Evolutionary conservation across 2,329 filamentous ascomycete species (phyloP).

Genomic region (Scedosporium boydii): DNA sequence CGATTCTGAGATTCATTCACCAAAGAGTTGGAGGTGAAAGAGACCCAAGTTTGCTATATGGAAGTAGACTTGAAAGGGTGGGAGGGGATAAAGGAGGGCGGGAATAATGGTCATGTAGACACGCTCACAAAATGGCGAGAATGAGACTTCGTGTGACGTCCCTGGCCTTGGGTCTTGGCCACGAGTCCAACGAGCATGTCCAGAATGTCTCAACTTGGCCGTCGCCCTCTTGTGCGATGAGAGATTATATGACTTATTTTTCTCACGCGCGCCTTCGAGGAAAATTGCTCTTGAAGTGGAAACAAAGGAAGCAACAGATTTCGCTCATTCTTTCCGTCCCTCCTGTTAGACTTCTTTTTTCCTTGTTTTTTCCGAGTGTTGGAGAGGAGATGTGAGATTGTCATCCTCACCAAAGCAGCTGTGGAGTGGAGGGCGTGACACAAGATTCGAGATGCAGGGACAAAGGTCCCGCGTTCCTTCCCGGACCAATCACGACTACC

Average conservation of each 20-base stretch:
- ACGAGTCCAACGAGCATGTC: neutral
- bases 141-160: slow-evolving; percentile 3
- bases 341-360: neutral
- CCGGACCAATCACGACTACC: too few relatives aligned
- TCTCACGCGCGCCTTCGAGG: neutral
- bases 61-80: neutral
- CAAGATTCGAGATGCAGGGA: neutral
- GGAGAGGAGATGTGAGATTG: too few relatives aligned
- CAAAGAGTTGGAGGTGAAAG: neutral
- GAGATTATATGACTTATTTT: neutral
- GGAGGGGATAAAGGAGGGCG: neutral
- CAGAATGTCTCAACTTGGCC: neutral
- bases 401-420: too few relatives aligned
- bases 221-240: neutral
- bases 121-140: slow-evolving; percentile 5
- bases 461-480: too few relatives aligned
- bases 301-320: neutral
- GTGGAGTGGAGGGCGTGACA: too few relatives aligned
- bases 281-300: neutral
- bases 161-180: neutral
- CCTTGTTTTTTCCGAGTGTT: too few relatives aligned
- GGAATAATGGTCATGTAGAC: neutral
- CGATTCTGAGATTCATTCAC: neutral
- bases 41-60: neutral
- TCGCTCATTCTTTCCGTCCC: neutral